A percentile compares a stretch with the other conserved stretches of the same genome.
Conservation (phyloP, 495 filamentous ascomycete species). For the Trypethelium eluteriae region DNA sequence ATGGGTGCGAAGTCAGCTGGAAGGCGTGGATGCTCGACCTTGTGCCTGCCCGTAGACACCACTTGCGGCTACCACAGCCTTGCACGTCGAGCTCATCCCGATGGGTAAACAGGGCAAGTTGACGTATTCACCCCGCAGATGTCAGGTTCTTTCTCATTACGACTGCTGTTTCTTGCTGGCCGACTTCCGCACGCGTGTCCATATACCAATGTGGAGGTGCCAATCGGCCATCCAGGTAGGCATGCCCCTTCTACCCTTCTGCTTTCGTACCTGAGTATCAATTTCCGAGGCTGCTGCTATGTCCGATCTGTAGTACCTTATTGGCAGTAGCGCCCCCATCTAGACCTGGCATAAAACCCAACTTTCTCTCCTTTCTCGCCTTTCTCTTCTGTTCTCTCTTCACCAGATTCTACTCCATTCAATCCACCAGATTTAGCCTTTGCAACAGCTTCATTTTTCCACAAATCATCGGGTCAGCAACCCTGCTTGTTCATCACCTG, state of each 20-base stretch:
- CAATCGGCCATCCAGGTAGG: neutral
- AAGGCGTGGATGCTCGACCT: no score
- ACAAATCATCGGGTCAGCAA: slow-evolving; percentile 4
- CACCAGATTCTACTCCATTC: slow-evolving; percentile 7
- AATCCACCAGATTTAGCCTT: neutral
- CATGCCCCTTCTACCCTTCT: neutral
- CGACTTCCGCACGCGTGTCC: neutral
- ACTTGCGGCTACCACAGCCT: no score
- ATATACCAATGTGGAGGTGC: neutral
- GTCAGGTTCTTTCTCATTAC: neutral
- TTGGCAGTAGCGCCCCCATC: neutral
- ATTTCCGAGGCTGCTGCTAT: neutral
- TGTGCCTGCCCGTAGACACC: no score
- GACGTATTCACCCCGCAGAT: no score
- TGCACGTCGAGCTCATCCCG: no score
- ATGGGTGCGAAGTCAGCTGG: no score
- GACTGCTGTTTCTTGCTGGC: neutral
- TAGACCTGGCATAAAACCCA: slow-evolving; percentile 2
- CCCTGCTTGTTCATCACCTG: neutral
- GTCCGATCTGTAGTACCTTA: neutral
- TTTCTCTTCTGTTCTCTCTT: slow-evolving; percentile 2
- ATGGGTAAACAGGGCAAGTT: no score
- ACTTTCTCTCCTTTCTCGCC: neutral
- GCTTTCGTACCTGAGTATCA: neutral
- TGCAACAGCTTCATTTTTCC: neutral